Base-by-base conservation (phyloP, 768 basidiomycete species). In the Xerocomellus intermedius region DNA sequence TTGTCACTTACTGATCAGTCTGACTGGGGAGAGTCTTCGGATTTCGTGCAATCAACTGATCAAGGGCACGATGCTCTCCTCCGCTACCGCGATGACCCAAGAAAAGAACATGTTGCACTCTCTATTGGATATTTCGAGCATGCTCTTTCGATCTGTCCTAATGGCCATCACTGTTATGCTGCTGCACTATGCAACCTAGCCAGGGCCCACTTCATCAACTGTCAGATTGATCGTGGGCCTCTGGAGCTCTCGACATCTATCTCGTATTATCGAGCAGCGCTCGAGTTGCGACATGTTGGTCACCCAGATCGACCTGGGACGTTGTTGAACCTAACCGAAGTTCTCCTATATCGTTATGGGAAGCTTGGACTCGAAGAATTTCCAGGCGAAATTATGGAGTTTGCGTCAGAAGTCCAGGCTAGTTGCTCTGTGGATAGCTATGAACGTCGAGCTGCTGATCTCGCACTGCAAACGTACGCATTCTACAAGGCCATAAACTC, bases 121-220 rank as follows among this genome's bases (percentile, higher is more conserved):
- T 39, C 60, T 3, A 3, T 54, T 22, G 42, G 6, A 12, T 38
- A 39, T 38, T 63, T 63, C 19, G 24, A 47, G 35, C 17, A 4
- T 4, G 59, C 60, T 8, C 50, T 58, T 5, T 8, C 32, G 2
- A 16, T 9, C 8, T 64, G 63, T 37, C 41, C 49, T 2, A 2
- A 17, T 1, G 42, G 33, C 5, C 26, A 57, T 32, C 36, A 17
- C 8, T 22, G 42, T 38, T 45, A 17, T 8, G 50, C 53, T 3
- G 51, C 45, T 17, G 56, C 33, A 1, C 38, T 61, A 2, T 61
- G 16, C 14, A 64, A 64, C 36, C 44, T 61, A 4, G 63, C 54
- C 5, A 43, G 6, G 1, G 52, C 47, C 16, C 3, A 44, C 1
- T 54, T 48, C 19, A 41, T 50, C 36, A 26, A 10, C 5, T 55